Evolutionary conservation across 2,329 filamentous ascomycete species (phyloP), one percentile per base, ranked within the genome.

Genomic region (Ophiostoma tasmaniense): DNA sequence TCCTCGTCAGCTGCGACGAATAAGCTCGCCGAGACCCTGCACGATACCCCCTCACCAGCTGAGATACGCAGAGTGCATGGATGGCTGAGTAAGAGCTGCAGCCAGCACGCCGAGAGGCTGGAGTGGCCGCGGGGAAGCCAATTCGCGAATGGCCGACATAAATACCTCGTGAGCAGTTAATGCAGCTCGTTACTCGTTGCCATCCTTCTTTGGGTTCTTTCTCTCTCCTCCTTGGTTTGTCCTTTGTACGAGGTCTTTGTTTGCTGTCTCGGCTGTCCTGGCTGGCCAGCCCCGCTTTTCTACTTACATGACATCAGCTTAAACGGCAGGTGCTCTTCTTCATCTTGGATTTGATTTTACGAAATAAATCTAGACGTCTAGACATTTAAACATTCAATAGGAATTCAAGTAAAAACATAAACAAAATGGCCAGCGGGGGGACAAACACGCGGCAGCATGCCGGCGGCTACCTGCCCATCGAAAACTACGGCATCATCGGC

Each of bases 401-500:
- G n/a, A n/a, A n/a, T n/a, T n/a, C n/a, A n/a, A n/a, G n/a, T n/a
- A n/a, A n/a, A 13, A 11, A 35, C 22, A 10, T n/a, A 64, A 1
- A n/a, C 14, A 37, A 22, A 64, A 64, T 64, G 61, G 8, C 61
- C 7, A 64, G 33, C 61, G 61, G 33, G 1, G 61, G 61, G 39
- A 64, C 61, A 11, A 64, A 64, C 33, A 39, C 77, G 76, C 79
- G 76, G 75, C 76, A 66, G 59, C 72, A 73, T 2, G 68, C 72
- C 30, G 79, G 77, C 14, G 84, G 84, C 39, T 87, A 86, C 73
- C 80, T 86, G 35, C 84, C 84, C 64, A 90, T 92, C 72, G 90
- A 92, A 75, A 86, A 92, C 77, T 92, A 92, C 81, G 90, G 90
- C 68, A 84, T 93, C 77, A 91, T 93, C 74, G 90, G 90, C 30